These are phyloP conservation scores for Crepidotus variabilis DNA, from an alignment of 768 basidiomycete species.

Conservation along the genomic window DNA sequence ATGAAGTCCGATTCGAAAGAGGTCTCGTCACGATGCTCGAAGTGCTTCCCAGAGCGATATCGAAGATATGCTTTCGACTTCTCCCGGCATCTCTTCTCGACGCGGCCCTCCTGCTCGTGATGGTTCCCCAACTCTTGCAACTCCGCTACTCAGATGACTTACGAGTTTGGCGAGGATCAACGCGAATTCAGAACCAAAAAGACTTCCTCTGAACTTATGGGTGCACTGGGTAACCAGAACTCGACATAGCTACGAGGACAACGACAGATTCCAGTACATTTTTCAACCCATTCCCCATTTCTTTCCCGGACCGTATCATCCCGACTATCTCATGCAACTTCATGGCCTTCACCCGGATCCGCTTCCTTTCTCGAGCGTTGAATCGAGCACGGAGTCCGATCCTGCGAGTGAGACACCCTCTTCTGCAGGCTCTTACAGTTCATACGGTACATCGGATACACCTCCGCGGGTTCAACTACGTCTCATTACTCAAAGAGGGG, in stretches of 20 bases:
- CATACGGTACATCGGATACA: constrained; percentile 37
- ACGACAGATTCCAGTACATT: constrained; percentile 7
- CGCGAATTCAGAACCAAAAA: constrained; percentile 34
- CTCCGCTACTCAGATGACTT: constrained; percentile 62
- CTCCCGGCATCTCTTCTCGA: constrained; percentile 62
- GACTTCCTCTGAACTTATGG: constrained; percentile 50
- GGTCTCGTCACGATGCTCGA: constrained; percentile 78
- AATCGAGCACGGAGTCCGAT: constrained; percentile 39
- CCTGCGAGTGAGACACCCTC: constrained; percentile 48
- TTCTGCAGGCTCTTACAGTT: constrained; percentile 60
- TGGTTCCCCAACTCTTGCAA: constrained; percentile 60
- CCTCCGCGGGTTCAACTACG: constrained; percentile 51
- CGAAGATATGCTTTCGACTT: constrained; percentile 71
- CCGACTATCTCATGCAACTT: constrained; percentile 62
- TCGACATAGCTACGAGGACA: constrained; percentile 16
- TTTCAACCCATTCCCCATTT: constrained; percentile 34
- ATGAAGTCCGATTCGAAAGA: constrained; percentile 93
- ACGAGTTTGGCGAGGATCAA: constrained; percentile 45
- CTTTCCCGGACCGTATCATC: constrained; percentile 74
- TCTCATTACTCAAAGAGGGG: constrained; percentile 51
- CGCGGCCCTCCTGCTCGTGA: constrained; percentile 67
- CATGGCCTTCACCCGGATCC: no score
- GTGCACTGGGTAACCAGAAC: constrained; percentile 36
- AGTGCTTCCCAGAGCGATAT: constrained; percentile 33
- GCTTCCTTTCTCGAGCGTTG: constrained; percentile 48